Evolutionary conservation across 2,329 filamentous ascomycete species (phyloP).

Genomic region (Amauroascus verrucosus): DNA sequence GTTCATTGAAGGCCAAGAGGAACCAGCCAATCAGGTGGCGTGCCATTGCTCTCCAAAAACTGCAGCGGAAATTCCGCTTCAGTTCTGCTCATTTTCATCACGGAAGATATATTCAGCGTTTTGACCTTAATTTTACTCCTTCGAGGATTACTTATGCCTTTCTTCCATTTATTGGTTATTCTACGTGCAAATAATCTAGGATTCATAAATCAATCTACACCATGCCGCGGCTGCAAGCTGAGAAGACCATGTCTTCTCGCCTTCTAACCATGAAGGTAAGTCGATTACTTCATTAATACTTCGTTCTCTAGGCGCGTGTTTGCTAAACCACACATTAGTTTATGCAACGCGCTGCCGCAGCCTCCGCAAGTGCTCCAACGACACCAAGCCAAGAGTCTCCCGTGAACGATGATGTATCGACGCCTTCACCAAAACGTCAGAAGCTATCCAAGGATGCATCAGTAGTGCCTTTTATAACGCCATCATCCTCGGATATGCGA

Average conservation of each 20-base stretch:
- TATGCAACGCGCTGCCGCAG: constrained; percentile 77
- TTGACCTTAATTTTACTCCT: no score
- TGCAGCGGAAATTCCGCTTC: not conserved
- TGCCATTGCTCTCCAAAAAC: not conserved
- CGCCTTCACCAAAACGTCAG: constrained; percentile 29
- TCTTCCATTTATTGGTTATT: no score
- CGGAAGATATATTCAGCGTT: no score
- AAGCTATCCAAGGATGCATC: constrained; percentile 24
- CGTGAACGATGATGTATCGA: constrained; percentile 39
- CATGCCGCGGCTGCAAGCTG: constrained; percentile 32
- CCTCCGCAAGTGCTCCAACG: constrained; percentile 39
- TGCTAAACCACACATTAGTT: constrained; percentile 44
- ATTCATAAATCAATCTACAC: not conserved
- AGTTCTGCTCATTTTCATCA: not conserved
- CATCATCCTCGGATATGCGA: constrained; percentile 28
- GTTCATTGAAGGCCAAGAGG: constrained; percentile 3
- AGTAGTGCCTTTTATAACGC: not conserved
- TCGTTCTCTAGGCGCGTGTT: not conserved
- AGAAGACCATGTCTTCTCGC: constrained; percentile 71
- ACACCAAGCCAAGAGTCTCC: constrained; percentile 43
- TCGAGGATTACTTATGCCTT: no score
- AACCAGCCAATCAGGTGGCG: constrained; percentile 3
- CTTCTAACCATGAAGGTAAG: constrained; percentile 76
- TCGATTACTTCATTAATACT: constrained; percentile 5
- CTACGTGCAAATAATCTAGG: not conserved